These are phyloP conservation scores for Penicillium olsonii DNA, from an alignment of 2,329 filamentous ascomycete species.

Conservation along the genomic window DNA sequence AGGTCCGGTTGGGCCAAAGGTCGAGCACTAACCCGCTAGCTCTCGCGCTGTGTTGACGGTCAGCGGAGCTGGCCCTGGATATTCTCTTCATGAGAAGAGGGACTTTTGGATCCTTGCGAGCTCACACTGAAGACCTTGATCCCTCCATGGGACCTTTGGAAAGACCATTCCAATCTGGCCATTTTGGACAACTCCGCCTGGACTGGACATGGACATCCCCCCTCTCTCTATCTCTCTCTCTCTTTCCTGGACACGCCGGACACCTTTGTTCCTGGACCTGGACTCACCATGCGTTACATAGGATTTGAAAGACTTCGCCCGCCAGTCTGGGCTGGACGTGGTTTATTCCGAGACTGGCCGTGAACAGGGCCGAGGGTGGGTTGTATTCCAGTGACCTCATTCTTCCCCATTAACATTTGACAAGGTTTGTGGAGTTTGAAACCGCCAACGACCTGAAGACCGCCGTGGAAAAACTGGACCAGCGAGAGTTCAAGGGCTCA, in stretches of 20 bases:
- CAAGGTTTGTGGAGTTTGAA: constrained; percentile 96
- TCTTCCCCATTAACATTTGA: constrained; percentile 26
- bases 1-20: constrained; percentile 12
- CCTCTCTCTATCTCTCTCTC: background rate
- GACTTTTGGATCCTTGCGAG: background rate
- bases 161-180: constrained; percentile 12
- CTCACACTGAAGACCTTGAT: background rate
- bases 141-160: constrained; percentile 4
- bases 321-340: constrained; percentile 93
- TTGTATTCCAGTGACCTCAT: constrained; percentile 31
- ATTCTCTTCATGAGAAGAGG: background rate
- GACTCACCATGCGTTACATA: constrained; percentile 82
- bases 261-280: constrained; percentile 53
- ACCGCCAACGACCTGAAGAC: constrained; percentile 84
- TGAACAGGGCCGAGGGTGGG: constrained; percentile 89
- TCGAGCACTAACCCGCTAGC: constrained; percentile 4
- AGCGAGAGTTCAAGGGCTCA: constrained; percentile 87
- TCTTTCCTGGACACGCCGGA: constrained; percentile 19
- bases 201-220: constrained; percentile 21
- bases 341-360: constrained; percentile 96
- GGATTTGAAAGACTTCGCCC: constrained; percentile 99
- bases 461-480: constrained; percentile 93
- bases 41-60: background rate
- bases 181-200: constrained; percentile 21
- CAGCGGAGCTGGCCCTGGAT: background rate